Percentiles rank a stretch among this genome's conserved stretches.
These are phyloP conservation scores for Lyophyllum semitale DNA, from an alignment of 768 basidiomycete genomes.

Conservation along the genomic window DNA sequence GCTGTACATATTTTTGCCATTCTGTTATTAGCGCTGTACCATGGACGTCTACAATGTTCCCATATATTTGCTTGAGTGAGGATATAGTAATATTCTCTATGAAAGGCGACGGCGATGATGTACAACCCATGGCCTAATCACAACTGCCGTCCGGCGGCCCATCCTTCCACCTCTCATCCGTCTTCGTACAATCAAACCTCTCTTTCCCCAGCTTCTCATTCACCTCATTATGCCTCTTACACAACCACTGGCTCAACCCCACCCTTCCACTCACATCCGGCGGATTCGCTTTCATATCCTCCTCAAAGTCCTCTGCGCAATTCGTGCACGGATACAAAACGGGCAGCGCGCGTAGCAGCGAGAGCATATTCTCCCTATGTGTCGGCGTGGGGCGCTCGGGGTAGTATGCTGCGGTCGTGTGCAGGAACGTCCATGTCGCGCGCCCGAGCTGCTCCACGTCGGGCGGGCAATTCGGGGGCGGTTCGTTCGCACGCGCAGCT, in stretches of 20 bases:
- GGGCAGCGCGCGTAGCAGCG: conserved; percentile 76
- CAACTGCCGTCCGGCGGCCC: conserved; percentile 88
- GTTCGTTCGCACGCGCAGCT: conserved; percentile 34
- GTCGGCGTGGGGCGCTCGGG: conserved; percentile 75
- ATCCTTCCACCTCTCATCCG: conserved; percentile 91
- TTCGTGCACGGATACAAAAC: conserved; percentile 84
- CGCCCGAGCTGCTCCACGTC: conserved; percentile 89
- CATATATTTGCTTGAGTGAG: neutral
- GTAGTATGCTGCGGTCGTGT: conserved; percentile 94
- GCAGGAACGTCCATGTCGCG: conserved; percentile 96
- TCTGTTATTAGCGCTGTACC: too few relatives aligned
- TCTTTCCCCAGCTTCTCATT: conserved; percentile 85
- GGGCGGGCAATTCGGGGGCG: conserved; percentile 77
- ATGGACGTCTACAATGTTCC: too few relatives aligned
- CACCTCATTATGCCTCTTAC: conserved; percentile 91
- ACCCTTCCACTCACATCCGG: conserved; percentile 78
- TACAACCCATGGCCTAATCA: conserved; percentile 46
- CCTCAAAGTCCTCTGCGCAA: conserved; percentile 83
- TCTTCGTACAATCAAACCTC: conserved; percentile 77
- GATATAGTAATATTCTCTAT: neutral
- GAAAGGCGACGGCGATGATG: neutral
- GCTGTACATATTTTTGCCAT: neutral
- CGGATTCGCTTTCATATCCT: conserved; percentile 63
- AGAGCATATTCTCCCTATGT: conserved; percentile 84
- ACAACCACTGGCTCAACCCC: conserved; percentile 82